A percentile compares a stretch with the other conserved stretches of the same genome.
phyloP scores from a whole-genome alignment of 306 rosid genomes.

The Canavalia ensiformis region DNA sequence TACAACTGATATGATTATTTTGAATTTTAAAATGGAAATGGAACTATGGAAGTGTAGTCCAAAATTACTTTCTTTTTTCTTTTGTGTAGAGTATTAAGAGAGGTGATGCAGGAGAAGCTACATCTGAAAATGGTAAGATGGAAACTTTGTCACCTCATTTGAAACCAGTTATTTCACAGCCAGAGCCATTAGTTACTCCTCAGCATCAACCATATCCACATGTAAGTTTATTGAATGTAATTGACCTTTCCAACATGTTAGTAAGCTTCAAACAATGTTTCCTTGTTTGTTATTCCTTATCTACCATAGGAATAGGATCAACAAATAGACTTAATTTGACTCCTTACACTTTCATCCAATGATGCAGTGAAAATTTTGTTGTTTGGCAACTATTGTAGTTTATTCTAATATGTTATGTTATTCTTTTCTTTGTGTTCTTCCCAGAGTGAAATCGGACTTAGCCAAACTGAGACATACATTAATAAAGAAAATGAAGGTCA shows the following conservation, averaged over 20 bases:
- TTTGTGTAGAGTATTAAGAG: slow-evolving; percentile 23
- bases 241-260: background rate
- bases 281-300: background rate
- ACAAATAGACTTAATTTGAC: background rate
- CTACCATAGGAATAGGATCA: background rate
- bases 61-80: background rate
- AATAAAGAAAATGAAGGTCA: background rate
- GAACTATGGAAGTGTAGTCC: background rate
- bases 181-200: background rate
- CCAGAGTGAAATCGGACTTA: slow-evolving; percentile 3
- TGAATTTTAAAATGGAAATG: background rate
- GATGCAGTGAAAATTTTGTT: background rate
- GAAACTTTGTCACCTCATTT: background rate
- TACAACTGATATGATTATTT: background rate
- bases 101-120: background rate
- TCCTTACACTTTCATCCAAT: background rate
- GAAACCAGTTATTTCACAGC: background rate
- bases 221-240: slow-evolving; percentile 40
- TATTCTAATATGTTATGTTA: background rate
- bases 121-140: background rate
- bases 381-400: background rate
- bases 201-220: background rate
- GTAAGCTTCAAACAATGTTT: background rate
- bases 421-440: background rate
- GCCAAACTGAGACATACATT: slow-evolving; percentile 1